Evolutionary conservation across 1,284 basidiomycete genomes (phyloP), one percentile per base, ranked within the genome.

Genomic region (Sutorius eximius): DNA sequence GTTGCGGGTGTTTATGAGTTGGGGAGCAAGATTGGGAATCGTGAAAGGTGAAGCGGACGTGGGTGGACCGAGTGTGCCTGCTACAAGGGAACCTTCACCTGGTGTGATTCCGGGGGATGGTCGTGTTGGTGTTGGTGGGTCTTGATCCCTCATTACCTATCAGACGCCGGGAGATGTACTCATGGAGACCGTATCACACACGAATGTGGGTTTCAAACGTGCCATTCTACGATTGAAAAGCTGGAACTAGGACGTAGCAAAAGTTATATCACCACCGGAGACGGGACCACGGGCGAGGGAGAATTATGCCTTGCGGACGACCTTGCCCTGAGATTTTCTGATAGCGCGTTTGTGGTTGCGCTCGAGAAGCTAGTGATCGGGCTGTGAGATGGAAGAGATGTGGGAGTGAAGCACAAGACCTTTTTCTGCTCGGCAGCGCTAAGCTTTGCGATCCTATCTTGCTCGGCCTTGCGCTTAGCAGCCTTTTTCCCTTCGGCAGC

Each of bases 391-490:
- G 12, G 16, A 11, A 22, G 15, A 15, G 27, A 34, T 1, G 52
- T 24, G 52, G 44, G 36, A 38, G 34, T 30, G 45, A 52, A 45
- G n/a, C 5, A 45, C 42, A 1, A 49, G 44, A 85, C 85, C 83
- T 90, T 93, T 77, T 89, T 86, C 75, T 92, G 88, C 68, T 95
- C 92, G 52, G 87, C 82, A 36, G 91, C 83, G 62, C 84, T 87
- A 60, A 95, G 78, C 61, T 82, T 83, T 20, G 87, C 78, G 49
- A 92, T 71, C 60, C 82, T 77, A 59, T 89, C 89, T 58, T 89
- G 79, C 68, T 91, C 89, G 0, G 82, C 83, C 67, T 80, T 84
- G 67, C 86, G 85, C 74, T 89, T 91, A 29, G 84, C 88, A 6
- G 82, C 81, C 51, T 84, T 81, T 73, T 84, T 86, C 52, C 82